These are phyloP conservation scores for Phalaenopsis hybrid DNA, from an alignment of 116 monocot genomes.

Conservation along the genomic window DNA sequence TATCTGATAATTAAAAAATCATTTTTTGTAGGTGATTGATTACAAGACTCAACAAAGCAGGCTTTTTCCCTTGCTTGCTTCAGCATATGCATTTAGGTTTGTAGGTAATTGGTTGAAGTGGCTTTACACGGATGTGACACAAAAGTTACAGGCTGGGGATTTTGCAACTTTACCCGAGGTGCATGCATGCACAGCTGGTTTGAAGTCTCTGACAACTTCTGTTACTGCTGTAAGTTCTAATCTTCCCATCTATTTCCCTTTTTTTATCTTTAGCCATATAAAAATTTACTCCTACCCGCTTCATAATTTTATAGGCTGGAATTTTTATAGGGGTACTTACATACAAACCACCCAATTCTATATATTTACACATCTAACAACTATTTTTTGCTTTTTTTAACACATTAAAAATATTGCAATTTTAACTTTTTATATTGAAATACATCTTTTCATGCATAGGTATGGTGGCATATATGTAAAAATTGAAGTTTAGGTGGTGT, in stretches of 20 bases:
- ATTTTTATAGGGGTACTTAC: neutral
- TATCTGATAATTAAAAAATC: neutral
- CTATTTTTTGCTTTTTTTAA: too few species aligned
- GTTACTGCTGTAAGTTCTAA: slow-evolving; percentile 63
- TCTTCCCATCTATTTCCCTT: neutral
- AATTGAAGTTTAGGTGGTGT: too few species aligned
- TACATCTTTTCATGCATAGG: too few species aligned
- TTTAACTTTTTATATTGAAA: too few species aligned
- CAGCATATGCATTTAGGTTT: slow-evolving; percentile 98
- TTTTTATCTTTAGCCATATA: neutral
- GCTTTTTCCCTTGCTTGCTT: slow-evolving; percentile 94
- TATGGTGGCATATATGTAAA: too few species aligned
- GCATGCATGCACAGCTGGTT: slow-evolving; percentile 99
- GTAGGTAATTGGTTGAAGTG: slow-evolving; percentile 96
- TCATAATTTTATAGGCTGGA: neutral
- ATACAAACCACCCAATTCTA: too few species aligned
- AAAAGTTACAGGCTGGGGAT: slow-evolving; percentile 73
- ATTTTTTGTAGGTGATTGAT: slow-evolving; percentile 66
- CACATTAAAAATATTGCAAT: too few species aligned
- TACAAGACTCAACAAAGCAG: slow-evolving; percentile 98
- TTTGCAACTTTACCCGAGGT: slow-evolving; percentile 93
- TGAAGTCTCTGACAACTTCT: slow-evolving; percentile 94
- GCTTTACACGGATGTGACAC: slow-evolving; percentile 87
- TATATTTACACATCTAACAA: too few species aligned
- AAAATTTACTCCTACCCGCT: neutral